Evolutionary conservation across 139 green algal species (phyloP).

Genomic region (Picochlorum costavermella): DNA sequence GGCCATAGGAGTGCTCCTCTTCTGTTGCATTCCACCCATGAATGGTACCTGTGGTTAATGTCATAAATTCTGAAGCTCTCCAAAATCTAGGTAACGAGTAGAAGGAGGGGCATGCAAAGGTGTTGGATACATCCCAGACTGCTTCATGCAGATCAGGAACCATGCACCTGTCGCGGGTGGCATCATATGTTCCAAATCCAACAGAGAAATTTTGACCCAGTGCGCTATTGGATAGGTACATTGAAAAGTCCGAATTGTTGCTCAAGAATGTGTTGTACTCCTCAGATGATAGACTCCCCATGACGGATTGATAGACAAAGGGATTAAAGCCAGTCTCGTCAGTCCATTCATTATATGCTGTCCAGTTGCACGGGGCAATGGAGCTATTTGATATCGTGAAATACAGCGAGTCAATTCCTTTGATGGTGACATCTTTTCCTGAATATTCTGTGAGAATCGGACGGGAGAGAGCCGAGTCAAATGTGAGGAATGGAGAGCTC

Average conservation of each 20-base stretch:
- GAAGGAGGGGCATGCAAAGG: slow-evolving; percentile 18
- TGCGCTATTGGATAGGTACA: neutral
- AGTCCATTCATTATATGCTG: slow-evolving; percentile 8
- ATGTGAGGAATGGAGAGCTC: neutral
- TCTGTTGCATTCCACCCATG: slow-evolving; percentile 4
- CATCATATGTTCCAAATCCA: slow-evolving; percentile 10
- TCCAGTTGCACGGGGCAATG: slow-evolving; percentile 11
- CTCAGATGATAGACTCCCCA: neutral
- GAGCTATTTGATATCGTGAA: slow-evolving; percentile 6
- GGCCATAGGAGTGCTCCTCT: slow-evolving; percentile 15
- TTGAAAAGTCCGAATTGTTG: slow-evolving; percentile 7
- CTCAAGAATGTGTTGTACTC: slow-evolving; percentile 9
- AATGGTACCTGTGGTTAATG: slow-evolving; percentile 2
- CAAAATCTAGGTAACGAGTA: slow-evolving; percentile 29
- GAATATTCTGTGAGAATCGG: slow-evolving; percentile 12
- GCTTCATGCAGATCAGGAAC: slow-evolving; percentile 5
- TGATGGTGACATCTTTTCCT: slow-evolving; percentile 3
- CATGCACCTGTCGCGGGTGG: slow-evolving; percentile 5
- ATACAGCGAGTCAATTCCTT: slow-evolving; percentile 10
- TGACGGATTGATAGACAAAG: slow-evolving; percentile 2
- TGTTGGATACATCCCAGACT: slow-evolving; percentile 8
- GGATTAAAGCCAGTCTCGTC: slow-evolving; percentile 17
- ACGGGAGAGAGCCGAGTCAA: slow-evolving; percentile 12
- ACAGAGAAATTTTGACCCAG: slow-evolving; percentile 6
- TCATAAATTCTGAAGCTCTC: neutral